Evolutionary conservation across 2,329 filamentous ascomycete genomes (phyloP).

Genomic region (Kalmusia sp.): DNA sequence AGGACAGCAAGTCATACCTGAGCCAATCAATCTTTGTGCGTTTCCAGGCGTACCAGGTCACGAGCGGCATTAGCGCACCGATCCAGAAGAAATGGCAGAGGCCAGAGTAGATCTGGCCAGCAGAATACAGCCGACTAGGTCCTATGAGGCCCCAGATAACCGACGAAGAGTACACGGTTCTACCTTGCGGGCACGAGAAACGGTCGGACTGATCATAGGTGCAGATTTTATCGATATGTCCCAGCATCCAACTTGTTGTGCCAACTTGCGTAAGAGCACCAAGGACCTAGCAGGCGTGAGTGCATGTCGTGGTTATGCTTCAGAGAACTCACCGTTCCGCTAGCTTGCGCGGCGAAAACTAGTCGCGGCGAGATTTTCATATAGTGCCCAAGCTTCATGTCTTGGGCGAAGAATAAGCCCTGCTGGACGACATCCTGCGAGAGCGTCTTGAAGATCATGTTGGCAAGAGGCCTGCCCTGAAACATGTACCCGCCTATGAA

Average conservation of each 20-base stretch:
- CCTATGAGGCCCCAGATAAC: constrained; percentile 92
- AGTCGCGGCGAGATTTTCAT: constrained; percentile 63
- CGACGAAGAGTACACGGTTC: constrained; percentile 88
- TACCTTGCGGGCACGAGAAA: constrained; percentile 85
- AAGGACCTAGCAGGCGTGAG: constrained; percentile 69
- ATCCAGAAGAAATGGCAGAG: constrained; percentile 76
- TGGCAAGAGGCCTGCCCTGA: constrained; percentile 83
- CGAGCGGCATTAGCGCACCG: constrained; percentile 54
- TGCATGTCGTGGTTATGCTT: constrained; percentile 65
- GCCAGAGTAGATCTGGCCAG: neutral
- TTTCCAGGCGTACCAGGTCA: constrained; percentile 5
- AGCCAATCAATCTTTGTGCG: constrained; percentile 2
- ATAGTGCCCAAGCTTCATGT: constrained; percentile 86
- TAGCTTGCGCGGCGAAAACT: constrained; percentile 3
- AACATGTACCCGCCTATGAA: constrained; percentile 85
- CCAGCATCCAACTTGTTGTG: constrained; percentile 90
- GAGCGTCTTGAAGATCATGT: constrained; percentile 93
- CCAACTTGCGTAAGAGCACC: constrained; percentile 82
- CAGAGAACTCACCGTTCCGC: constrained; percentile 64
- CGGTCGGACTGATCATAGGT: constrained; percentile 80
- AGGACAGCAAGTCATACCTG: neutral
- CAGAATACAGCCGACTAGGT: constrained; percentile 55
- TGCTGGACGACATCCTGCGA: constrained; percentile 89
- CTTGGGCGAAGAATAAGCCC: constrained; percentile 86
- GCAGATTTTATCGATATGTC: constrained; percentile 77